Evolutionary conservation across 495 filamentous ascomycete species (phyloP).

Genomic region (Astrothelium macrocarpum): DNA sequence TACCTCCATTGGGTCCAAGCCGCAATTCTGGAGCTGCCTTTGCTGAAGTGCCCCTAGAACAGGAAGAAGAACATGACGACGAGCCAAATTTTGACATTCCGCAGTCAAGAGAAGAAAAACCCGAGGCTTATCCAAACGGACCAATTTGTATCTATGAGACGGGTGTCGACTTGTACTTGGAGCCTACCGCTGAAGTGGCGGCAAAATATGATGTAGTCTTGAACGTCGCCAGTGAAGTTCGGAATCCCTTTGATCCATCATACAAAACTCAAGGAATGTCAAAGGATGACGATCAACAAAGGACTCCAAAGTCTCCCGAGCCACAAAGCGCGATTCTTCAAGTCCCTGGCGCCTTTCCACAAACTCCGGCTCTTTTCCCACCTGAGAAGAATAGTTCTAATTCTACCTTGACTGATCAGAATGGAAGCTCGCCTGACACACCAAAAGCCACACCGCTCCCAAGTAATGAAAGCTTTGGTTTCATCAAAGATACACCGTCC

Average conservation of each 20-base stretch:
- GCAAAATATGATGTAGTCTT: constrained; percentile 82
- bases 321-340: constrained; percentile 23
- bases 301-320: constrained; percentile 9
- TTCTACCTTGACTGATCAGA: constrained; percentile 10
- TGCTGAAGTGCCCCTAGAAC: constrained; percentile 25
- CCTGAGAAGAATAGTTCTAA: neutral
- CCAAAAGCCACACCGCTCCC: constrained; percentile 30
- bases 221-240: constrained; percentile 91
- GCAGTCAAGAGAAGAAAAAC: constrained; percentile 68
- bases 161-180: constrained; percentile 85
- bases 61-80: constrained; percentile 46
- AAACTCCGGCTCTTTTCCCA: constrained; percentile 7
- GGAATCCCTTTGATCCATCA: constrained; percentile 63
- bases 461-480: constrained; percentile 6
- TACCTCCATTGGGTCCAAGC: constrained; percentile 40
- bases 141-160: constrained; percentile 87
- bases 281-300: neutral
- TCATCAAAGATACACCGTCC: constrained; percentile 40
- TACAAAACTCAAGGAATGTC: neutral
- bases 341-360: constrained; percentile 15
- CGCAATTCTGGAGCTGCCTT: constrained; percentile 23
- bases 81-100: constrained; percentile 66
- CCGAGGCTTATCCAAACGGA: constrained; percentile 85
- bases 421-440: constrained; percentile 27
- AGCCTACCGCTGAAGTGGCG: constrained; percentile 80